Evolutionary conservation across 768 basidiomycete species (phyloP).

Genomic region (Termitomyces sp.): DNA sequence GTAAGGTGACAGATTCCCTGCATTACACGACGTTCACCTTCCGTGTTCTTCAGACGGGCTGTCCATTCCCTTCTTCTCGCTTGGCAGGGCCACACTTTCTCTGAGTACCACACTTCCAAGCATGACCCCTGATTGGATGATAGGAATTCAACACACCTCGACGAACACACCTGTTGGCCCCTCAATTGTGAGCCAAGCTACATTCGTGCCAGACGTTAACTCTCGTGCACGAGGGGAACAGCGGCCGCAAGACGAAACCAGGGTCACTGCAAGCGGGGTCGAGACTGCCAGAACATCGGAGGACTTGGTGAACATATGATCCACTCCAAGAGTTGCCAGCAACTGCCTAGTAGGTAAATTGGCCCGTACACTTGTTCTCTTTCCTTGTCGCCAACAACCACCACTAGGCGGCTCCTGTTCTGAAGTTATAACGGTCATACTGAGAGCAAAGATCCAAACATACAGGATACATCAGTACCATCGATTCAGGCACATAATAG

Average conservation of each 20-base stretch:
- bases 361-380: neutral
- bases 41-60: slow-evolving; percentile 8
- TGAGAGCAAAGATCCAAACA: too few relatives aligned
- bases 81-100: slow-evolving; percentile 11
- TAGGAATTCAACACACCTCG: neutral
- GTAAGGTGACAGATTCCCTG: slow-evolving; percentile 27
- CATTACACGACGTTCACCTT: neutral
- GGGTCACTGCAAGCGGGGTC: neutral
- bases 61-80: slow-evolving; percentile 16
- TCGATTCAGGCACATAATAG: too few relatives aligned
- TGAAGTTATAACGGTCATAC: too few relatives aligned
- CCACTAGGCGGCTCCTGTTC: neutral
- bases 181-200: too few relatives aligned
- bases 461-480: too few relatives aligned
- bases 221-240: neutral
- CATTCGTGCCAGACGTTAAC: neutral
- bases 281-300: neutral
- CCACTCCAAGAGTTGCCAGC: too few relatives aligned
- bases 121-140: slow-evolving; percentile 9
- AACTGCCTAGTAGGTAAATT: neutral
- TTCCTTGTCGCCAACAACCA: neutral
- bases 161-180: neutral
- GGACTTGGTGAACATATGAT: neutral
- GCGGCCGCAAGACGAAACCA: neutral
- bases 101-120: slow-evolving; percentile 11